Conservation (phyloP, 108 stramenopile genomes). For the Epipyxis sp. region DNA sequence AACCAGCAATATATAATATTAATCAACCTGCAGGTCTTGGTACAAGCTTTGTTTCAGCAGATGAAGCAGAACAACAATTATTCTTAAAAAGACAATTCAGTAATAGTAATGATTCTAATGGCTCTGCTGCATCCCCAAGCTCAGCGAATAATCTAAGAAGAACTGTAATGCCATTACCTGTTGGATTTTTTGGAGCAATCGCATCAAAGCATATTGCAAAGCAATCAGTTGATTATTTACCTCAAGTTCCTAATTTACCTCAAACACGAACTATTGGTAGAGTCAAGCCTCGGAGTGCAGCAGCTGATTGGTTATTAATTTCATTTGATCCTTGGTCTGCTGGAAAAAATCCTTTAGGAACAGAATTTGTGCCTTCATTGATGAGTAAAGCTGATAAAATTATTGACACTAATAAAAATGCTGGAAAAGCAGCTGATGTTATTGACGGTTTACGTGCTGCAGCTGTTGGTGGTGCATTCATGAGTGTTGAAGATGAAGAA, state of each 20-base stretch:
- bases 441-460: constrained; percentile 32
- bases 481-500: constrained; percentile 8
- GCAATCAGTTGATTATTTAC: constrained; percentile 63
- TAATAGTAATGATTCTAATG: too few relatives aligned
- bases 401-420: constrained; percentile 36
- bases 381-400: constrained; percentile 57
- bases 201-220: constrained; percentile 47
- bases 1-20: background rate
- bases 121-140: too few relatives aligned
- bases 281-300: constrained; percentile 59
- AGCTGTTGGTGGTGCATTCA: constrained; percentile 7
- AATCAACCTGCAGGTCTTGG: constrained; percentile 20
- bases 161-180: constrained; percentile 31
- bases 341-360: constrained; percentile 57
- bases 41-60: background rate
- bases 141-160: constrained; percentile 5
- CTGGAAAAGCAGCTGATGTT: background rate
- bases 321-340: constrained; percentile 68
- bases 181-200: constrained; percentile 52
- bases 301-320: constrained; percentile 55
- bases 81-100: background rate
- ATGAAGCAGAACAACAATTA: background rate
- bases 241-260: constrained; percentile 61
- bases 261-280: constrained; percentile 56
- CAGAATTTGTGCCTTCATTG: constrained; percentile 65